These are phyloP conservation scores for Calophaca sinica DNA, from an alignment of 306 rosid species.

Conservation along the genomic window DNA sequence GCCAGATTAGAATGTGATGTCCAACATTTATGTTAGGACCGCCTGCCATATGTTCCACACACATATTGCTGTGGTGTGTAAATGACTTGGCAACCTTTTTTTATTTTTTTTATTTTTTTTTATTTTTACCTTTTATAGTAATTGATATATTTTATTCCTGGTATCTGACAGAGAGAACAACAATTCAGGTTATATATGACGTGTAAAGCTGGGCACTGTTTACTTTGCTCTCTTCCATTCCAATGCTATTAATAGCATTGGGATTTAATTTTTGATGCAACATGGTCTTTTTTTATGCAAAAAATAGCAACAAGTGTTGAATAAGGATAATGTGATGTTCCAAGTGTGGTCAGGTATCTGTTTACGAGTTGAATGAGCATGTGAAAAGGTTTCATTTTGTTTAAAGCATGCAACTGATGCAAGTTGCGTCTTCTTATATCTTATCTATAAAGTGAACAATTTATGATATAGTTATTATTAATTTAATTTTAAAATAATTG, in stretches of 20 bases:
- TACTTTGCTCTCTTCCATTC: slow-evolving; percentile 27
- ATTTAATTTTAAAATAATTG: not conserved
- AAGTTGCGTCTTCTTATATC: slow-evolving; percentile 24
- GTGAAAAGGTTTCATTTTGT: slow-evolving; percentile 28
- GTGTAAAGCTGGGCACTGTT: slow-evolving; percentile 1
- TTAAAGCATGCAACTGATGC: not conserved
- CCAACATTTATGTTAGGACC: slow-evolving; percentile 40
- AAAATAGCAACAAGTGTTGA: slow-evolving; percentile 16
- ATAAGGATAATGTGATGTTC: slow-evolving; percentile 32
- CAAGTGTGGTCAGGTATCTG: slow-evolving; percentile 4
- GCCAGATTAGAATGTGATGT: slow-evolving; percentile 36
- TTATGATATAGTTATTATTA: not conserved
- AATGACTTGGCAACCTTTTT: slow-evolving; percentile 9
- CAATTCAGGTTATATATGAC: slow-evolving; percentile 41
- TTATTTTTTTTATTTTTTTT: no score
- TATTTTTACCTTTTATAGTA: slow-evolving; percentile 1
- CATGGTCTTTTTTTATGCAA: not conserved
- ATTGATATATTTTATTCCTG: slow-evolving; percentile 8
- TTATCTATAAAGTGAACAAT: not conserved
- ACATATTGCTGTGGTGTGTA: slow-evolving; percentile 30
- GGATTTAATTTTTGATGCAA: slow-evolving; percentile 18
- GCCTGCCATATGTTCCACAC: slow-evolving; percentile 13
- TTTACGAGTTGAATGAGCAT: slow-evolving; percentile 16
- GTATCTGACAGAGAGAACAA: slow-evolving; percentile 34
- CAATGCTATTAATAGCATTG: slow-evolving; percentile 32